Evolutionary conservation across 352 stramenopile genomes (phyloP).

Genomic region (Bremia lactucae): DNA sequence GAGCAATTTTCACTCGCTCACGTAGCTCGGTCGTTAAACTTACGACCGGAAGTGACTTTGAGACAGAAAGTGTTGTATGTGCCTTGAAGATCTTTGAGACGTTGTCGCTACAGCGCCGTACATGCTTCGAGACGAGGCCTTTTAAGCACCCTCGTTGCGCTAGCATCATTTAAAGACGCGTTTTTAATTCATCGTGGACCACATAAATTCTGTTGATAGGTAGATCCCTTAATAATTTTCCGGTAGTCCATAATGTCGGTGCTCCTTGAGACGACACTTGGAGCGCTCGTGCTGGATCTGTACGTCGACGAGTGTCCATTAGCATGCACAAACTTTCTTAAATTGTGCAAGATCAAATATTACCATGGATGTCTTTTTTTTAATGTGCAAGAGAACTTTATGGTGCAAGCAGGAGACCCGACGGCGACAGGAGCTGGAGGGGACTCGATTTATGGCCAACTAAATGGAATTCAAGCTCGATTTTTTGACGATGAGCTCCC

Average conservation of each 20-base stretch:
- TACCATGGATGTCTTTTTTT: conserved; percentile 93
- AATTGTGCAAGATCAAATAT: conserved; percentile 92
- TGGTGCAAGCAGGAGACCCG: conserved; percentile 84
- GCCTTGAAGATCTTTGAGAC: background rate
- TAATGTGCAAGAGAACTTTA: conserved; percentile 94
- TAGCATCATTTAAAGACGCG: conserved; percentile 7
- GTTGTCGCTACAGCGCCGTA: conserved; percentile 1
- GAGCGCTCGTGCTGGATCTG: conserved; percentile 87
- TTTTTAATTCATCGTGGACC: background rate
- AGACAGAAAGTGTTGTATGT: background rate
- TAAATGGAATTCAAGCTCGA: conserved; percentile 76
- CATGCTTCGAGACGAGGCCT: background rate
- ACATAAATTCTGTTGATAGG: background rate
- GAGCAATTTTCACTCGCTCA: conserved; percentile 34
- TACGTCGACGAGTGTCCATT: conserved; percentile 77
- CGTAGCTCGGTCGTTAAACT: conserved; percentile 35
- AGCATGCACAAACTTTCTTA: conserved; percentile 89
- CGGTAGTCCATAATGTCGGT: conserved; percentile 52
- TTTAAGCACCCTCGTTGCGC: conserved; percentile 3
- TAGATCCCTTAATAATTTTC: no score
- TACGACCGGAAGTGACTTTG: conserved; percentile 6
- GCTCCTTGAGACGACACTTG: conserved; percentile 87
- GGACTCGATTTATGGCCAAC: conserved; percentile 89
- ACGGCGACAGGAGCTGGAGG: conserved; percentile 92
- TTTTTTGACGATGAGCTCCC: conserved; percentile 76